Conservation (phyloP, 1,139 yeast genomes). For the Dujonia santamariae region DNA sequence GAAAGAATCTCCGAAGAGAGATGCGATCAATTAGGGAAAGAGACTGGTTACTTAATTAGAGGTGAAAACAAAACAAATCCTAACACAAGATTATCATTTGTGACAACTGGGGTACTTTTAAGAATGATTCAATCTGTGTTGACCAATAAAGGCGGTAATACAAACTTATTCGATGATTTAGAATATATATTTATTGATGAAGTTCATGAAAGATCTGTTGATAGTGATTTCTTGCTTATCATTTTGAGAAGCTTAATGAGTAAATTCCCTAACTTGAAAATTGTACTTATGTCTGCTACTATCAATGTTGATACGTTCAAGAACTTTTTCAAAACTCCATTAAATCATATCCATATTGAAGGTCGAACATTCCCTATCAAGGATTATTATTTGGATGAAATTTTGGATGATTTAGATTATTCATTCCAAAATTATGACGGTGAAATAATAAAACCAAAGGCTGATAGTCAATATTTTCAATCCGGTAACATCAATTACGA, state of each 20-base stretch:
- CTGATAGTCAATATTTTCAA: constrained; percentile 62
- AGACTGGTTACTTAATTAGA: constrained; percentile 85
- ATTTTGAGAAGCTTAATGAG: constrained; percentile 60
- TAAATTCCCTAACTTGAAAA: constrained; percentile 51
- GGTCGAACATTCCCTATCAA: constrained; percentile 92
- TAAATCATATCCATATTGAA: constrained; percentile 71
- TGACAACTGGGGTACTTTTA: constrained; percentile 89
- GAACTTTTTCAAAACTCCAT: constrained; percentile 50
- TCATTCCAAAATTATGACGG: constrained; percentile 45
- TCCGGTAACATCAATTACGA: constrained; percentile 72
- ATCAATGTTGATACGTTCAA: constrained; percentile 71
- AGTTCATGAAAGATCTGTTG: constrained; percentile 93
- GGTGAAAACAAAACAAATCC: constrained; percentile 74
- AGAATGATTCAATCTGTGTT: constrained; percentile 68
- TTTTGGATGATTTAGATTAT: constrained; percentile 55
- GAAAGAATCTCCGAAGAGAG: constrained; percentile 90
- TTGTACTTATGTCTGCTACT: constrained; percentile 93
- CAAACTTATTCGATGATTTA: constrained; percentile 47
- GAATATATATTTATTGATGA: constrained; percentile 84
- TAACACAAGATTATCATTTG: constrained; percentile 72
- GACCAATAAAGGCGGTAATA: constrained; percentile 14
- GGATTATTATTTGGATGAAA: constrained; percentile 68
- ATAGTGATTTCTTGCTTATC: constrained; percentile 80
- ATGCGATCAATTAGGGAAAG: constrained; percentile 61
- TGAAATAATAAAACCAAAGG: constrained; percentile 48